Conservation (phyloP, 306 rosid species). For the Coriaria nepalensis region DNA sequence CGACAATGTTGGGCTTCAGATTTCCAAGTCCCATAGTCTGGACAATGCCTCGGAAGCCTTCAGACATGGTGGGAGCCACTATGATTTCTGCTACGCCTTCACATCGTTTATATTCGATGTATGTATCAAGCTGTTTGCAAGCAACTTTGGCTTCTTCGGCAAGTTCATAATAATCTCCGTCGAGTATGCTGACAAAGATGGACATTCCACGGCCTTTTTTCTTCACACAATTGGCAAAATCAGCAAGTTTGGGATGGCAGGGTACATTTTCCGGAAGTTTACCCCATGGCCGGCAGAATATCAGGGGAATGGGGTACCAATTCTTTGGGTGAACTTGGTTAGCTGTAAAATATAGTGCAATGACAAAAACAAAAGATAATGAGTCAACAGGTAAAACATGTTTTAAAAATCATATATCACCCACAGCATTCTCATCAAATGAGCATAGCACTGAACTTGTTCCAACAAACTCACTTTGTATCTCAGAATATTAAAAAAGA, state of each 20-base stretch:
- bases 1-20: slow-evolving; percentile 95
- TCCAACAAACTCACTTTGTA: no score
- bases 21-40: slow-evolving; percentile 99
- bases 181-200: slow-evolving; percentile 78
- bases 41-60: slow-evolving; percentile 85
- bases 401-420: no score
- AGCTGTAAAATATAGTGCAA: slow-evolving; percentile 41
- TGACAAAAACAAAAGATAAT: slow-evolving; percentile 10
- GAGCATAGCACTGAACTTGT: no score
- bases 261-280: slow-evolving; percentile 97
- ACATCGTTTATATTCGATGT: slow-evolving; percentile 90
- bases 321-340: slow-evolving; percentile 97
- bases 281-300: slow-evolving; percentile 99
- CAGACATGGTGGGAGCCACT: slow-evolving; percentile 90
- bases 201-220: slow-evolving; percentile 99
- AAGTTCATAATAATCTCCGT: slow-evolving; percentile 88
- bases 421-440: no score
- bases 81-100: slow-evolving; percentile 99
- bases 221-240: slow-evolving; percentile 96
- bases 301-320: slow-evolving; percentile 95
- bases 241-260: slow-evolving; percentile 98
- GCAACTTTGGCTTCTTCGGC: slow-evolving; percentile 93
- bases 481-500: no score
- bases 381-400: no score
- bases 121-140: slow-evolving; percentile 83